Evolutionary conservation across 2,329 filamentous ascomycete species (phyloP), one percentile per base, ranked within the genome.

Genomic region (Fonsecaea pedrosoi): DNA sequence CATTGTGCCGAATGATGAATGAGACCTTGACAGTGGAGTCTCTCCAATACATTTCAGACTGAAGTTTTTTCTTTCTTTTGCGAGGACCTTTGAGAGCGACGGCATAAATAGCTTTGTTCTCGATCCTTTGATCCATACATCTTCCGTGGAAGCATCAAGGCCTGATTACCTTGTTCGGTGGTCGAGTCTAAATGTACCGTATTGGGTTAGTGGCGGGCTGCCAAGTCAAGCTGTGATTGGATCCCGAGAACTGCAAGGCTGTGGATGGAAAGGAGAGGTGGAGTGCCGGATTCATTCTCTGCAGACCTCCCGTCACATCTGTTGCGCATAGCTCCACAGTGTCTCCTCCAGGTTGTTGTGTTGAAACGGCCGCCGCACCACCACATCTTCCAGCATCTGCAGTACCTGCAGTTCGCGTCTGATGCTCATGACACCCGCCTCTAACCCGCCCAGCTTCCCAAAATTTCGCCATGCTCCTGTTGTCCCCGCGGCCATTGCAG

Each of bases 261-360:
- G 57, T 5, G 13, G 4, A 40, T 32, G 18, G 42, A 60, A 60
- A 60, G 57, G 57, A 50, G 57, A 50, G 57, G 42, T 10, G n/a
- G 54, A 35, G 6, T 3, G 6, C 4, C 25, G 7, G 38, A 15
- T 21, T 7, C 42, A n/a, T 48, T 10, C 5, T 12, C n/a, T 6
- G 1, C 4, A 7, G 9, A 3, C n/a, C 42, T 45, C 7, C n/a
- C 18, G 5, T 18, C 4, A 12, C 5, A 48, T 4, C n/a, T 18
- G 7, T 1, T 3, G 42, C n/a, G n/a, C 21, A 9, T 15, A 50
- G 0, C 45, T 50, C 21, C 21, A 25, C 3, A 25, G 3, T 6
- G 45, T 50, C 8, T 50, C 21, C 4, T 50, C 3, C 18, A 25
- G 7, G 21, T 50, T 50, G 21, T 30, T 50, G 21, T 25, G 2